Evolutionary conservation across 78 protist genomes (phyloP), one percentile per base, ranked within the genome.

Genomic region (Blattamonas nauphoetae): DNA sequence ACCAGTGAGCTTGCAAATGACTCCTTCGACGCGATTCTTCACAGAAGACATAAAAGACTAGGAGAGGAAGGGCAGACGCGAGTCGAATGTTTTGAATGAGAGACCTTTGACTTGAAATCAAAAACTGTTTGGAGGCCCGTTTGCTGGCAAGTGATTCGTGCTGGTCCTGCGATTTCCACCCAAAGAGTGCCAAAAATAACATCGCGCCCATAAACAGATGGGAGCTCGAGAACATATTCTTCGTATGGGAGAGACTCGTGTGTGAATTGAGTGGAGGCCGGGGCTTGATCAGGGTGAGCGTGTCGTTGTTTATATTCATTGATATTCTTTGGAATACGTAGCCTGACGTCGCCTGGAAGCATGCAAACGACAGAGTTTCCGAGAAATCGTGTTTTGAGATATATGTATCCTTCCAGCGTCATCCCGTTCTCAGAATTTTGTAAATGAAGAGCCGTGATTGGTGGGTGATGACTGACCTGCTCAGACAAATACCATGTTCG

Each of bases 381-480:
- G 33, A 64, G 21, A 45, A 95, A 94, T 82, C 89, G 89, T 1
- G 95, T 89, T 43, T 87, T 87, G 33, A 83, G 11, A 5, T 46
- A 55, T 38, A 84, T 3, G 41, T 81, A 2, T 41, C 45, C 42
- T 21, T 55, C 84, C 81, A 92, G 41, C 41, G 81, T 85, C 44
- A 85, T 88, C n/a, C 95, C 95, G 42, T 85, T 88, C 36, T 45
- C 78, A 32, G 93, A 79, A 86, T 95, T 93, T 35, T 84, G 85
- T 0, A 90, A 90, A 63, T 90, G 89, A 45, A 93, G 89, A 35
- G 96, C 95, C 6, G 93, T 85, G 4, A 95, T 82, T 29, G 98
- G 98, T 5, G 98, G 98, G 88, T 96, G 97, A 81, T 96, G 98
- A 6, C 92, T 88, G 3, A 94, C 95, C 91, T 96, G 96, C 80